These are phyloP conservation scores for Curvularia sp. DNA, from an alignment of 2,329 filamentous ascomycete species.

Conservation along the genomic window DNA sequence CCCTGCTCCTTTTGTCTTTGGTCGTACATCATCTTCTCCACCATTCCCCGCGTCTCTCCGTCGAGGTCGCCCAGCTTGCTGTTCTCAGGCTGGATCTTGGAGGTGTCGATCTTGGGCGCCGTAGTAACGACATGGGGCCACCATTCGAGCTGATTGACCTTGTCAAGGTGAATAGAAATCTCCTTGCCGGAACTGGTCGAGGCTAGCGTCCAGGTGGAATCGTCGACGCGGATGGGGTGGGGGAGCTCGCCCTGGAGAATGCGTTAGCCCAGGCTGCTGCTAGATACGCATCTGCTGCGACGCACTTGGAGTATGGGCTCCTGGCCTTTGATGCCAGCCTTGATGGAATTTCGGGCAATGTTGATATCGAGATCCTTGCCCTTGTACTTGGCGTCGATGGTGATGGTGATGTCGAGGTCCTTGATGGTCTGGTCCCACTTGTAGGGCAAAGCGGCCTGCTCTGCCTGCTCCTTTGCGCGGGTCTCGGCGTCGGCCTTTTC, in stretches of 20 bases:
- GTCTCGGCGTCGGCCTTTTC: conserved; percentile 64
- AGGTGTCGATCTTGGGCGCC: conserved; percentile 91
- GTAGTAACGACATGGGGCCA: conserved; percentile 89
- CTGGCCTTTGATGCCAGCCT: conserved; percentile 87
- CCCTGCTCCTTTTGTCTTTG: conserved; percentile 96
- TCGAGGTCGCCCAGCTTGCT: conserved; percentile 91
- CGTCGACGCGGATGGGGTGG: conserved; percentile 79
- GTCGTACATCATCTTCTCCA: conserved; percentile 99
- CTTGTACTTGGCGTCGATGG: conserved; percentile 83
- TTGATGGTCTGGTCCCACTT: conserved; percentile 95
- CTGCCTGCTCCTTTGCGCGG: conserved; percentile 77
- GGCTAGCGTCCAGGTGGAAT: conserved; percentile 93
- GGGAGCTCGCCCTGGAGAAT: conserved; percentile 77
- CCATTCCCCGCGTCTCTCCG: conserved; percentile 93
- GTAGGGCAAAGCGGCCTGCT: conserved; percentile 92
- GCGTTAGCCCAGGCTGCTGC: conserved; percentile 3
- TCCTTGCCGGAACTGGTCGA: conserved; percentile 71
- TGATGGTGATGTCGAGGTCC: conserved; percentile 81
- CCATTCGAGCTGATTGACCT: conserved; percentile 97
- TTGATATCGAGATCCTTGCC: conserved; percentile 83
- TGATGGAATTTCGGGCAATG: conserved; percentile 78
- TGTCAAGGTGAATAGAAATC: conserved; percentile 89
- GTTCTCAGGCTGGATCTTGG: conserved; percentile 92
- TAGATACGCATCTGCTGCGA: conserved; percentile 6
- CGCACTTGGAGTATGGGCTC: conserved; percentile 80